Percentiles rank a stretch among this genome's conserved stretches.
These are phyloP conservation scores for Gentiana dahurica DNA, from an alignment of 257 asterid species.

Conservation along the genomic window DNA sequence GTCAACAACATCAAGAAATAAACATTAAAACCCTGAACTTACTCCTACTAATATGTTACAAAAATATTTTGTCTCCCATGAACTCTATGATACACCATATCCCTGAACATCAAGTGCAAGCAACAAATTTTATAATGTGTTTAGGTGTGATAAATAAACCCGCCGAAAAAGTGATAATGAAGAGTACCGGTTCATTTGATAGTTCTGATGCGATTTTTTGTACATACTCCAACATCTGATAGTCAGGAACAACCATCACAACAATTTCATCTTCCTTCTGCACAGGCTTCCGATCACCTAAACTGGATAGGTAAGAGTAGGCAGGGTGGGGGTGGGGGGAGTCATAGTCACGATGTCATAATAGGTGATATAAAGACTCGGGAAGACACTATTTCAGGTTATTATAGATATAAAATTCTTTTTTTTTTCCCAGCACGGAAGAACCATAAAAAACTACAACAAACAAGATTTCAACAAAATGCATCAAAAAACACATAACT, in stretches of 20 bases:
- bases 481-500: neutral
- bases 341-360: slow-evolving; percentile 5
- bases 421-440: too few relatives aligned
- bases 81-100: too few relatives aligned
- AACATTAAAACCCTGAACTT: too few relatives aligned
- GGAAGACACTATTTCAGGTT: too few relatives aligned
- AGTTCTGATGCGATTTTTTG: slow-evolving; percentile 72
- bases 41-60: too few relatives aligned
- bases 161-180: slow-evolving; percentile 7
- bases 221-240: slow-evolving; percentile 88
- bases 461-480: neutral
- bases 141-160: slow-evolving; percentile 1
- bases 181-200: slow-evolving; percentile 74
- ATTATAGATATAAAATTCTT: too few relatives aligned
- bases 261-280: slow-evolving; percentile 65
- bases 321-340: slow-evolving; percentile 7
- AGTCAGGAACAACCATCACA: slow-evolving; percentile 96
- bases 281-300: slow-evolving; percentile 93
- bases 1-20: too few relatives aligned
- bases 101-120: neutral
- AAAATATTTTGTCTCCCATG: too few relatives aligned
- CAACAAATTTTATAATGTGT: neutral
- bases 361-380: neutral
- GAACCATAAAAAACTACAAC: neutral
- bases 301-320: slow-evolving; percentile 34